Evolutionary conservation across 202 grass and related monocot genomes (phyloP).

Genomic region (Alloteropsis angusta): DNA sequence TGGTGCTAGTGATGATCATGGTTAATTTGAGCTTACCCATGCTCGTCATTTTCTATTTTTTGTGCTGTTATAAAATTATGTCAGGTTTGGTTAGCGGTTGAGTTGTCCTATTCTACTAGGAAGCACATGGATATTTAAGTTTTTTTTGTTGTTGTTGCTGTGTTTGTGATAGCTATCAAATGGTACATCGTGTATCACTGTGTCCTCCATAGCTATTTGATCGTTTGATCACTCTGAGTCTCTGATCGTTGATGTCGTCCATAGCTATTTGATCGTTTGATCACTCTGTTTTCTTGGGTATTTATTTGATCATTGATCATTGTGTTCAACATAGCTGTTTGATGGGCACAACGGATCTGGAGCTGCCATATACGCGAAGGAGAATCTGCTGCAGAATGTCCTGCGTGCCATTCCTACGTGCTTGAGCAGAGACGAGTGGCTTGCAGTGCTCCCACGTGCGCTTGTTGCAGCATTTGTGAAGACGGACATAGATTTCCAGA

Average conservation of each 20-base stretch:
- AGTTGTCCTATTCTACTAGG: neutral
- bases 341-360: slow-evolving; percentile 88
- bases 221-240: neutral
- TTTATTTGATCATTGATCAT: neutral
- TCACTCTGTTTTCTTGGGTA: neutral
- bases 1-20: neutral
- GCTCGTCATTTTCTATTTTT: neutral
- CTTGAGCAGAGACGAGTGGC: slow-evolving; percentile 77
- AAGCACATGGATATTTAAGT: neutral
- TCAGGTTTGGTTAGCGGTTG: neutral
- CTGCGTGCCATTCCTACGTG: slow-evolving; percentile 64
- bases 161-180: neutral
- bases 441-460: slow-evolving; percentile 70
- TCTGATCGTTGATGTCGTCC: no score
- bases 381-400: slow-evolving; percentile 84
- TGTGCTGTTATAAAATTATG: neutral
- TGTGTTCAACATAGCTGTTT: slow-evolving; percentile 51
- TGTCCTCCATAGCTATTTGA: neutral
- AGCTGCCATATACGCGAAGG: slow-evolving; percentile 78
- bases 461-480: slow-evolving; percentile 89
- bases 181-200: neutral
- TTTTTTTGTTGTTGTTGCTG: neutral
- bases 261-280: neutral
- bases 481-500: slow-evolving; percentile 90
- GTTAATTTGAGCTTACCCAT: neutral